These are phyloP conservation scores for Rutidosis leptorrhynchoides DNA, from an alignment of 129 eudicot genomes.

Conservation along the genomic window DNA sequence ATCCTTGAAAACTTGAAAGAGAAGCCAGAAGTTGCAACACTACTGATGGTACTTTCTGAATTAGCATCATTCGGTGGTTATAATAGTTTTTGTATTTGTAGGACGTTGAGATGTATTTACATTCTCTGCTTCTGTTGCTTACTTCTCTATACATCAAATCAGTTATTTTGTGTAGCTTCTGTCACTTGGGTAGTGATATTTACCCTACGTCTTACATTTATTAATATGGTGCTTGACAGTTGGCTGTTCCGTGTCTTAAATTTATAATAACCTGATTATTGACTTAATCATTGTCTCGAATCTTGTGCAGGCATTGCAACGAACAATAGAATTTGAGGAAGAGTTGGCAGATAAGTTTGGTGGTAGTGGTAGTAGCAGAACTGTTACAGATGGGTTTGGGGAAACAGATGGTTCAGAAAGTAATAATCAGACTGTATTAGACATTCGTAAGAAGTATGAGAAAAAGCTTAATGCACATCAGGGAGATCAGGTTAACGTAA, in stretches of 20 bases:
- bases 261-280: conserved; percentile 6
- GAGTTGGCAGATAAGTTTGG: conserved; percentile 93
- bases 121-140: conserved; percentile 15
- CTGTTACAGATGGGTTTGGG: conserved; percentile 52
- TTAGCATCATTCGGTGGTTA: conserved; percentile 17
- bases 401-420: conserved; percentile 49
- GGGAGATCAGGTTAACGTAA: conserved; percentile 58
- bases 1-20: conserved; percentile 87
- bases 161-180: background rate
- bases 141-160: conserved; percentile 2
- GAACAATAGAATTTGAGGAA: conserved; percentile 95
- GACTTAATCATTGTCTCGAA: conserved; percentile 6
- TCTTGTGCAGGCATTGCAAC: conserved; percentile 69
- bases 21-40: conserved; percentile 91
- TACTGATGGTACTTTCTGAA: conserved; percentile 56
- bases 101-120: conserved; percentile 12
- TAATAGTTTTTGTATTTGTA: background rate
- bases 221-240: conserved; percentile 15
- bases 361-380: conserved; percentile 70
- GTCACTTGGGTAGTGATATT: background rate
- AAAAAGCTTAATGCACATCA: conserved; percentile 85
- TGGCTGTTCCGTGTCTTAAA: background rate
- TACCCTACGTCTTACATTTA: background rate
- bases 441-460: conserved; percentile 91
- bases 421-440: conserved; percentile 54